Evolutionary conservation across 306 rosid species (phyloP).

Genomic region (Quillaja saponaria): DNA sequence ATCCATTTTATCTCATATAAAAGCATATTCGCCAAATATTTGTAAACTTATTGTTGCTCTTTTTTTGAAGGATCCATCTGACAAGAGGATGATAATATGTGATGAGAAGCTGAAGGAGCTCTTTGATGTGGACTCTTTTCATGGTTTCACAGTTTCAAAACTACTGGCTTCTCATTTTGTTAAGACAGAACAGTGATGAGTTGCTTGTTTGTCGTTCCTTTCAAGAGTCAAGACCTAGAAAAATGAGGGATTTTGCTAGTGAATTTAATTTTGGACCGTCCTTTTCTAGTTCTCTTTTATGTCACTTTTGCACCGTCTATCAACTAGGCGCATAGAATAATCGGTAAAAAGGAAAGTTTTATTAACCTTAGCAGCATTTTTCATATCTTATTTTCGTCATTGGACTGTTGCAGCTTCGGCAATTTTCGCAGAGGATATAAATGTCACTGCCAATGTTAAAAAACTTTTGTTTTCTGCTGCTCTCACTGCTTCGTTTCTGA

Average conservation of each 20-base stretch:
- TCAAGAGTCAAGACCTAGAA: conserved; percentile 28
- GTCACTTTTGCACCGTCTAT: conserved; percentile 27
- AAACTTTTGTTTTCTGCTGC: no score
- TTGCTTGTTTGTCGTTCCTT: conserved; percentile 28
- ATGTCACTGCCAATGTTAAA: no score
- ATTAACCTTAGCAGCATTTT: conserved; percentile 8
- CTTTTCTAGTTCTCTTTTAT: conserved; percentile 8
- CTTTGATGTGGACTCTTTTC: conserved; percentile 58
- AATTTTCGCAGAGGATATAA: no score
- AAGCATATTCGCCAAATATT: neutral
- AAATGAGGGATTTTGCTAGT: conserved; percentile 38
- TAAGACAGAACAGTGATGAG: conserved; percentile 49
- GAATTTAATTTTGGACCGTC: conserved; percentile 28
- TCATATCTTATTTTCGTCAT: no score
- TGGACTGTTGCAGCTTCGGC: no score
- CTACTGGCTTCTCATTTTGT: conserved; percentile 66
- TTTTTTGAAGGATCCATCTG: conserved; percentile 62
- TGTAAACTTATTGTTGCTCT: neutral
- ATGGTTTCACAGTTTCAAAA: conserved; percentile 70
- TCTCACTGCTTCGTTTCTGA: no score
- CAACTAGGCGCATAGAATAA: conserved; percentile 36
- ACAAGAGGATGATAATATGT: conserved; percentile 68
- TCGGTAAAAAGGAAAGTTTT: conserved; percentile 27
- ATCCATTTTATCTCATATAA: no score
- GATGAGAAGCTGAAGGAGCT: conserved; percentile 82